Conservation (phyloP, 1,139 yeast genomes). For the Candida sojae region DNA sequence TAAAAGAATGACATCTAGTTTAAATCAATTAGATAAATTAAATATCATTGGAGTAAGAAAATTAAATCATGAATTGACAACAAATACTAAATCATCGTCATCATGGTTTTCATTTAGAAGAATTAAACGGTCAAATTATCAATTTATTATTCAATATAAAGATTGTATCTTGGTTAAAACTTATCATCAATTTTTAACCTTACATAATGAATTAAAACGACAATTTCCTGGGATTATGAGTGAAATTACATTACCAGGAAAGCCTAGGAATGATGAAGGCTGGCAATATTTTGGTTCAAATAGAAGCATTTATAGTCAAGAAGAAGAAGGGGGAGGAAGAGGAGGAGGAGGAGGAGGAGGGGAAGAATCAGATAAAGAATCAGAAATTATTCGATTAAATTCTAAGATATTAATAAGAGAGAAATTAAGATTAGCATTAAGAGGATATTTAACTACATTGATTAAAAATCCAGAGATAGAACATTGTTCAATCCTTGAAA, state of each 20-base stretch:
- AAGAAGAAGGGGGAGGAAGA: background rate
- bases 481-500: slow-evolving; percentile 48
- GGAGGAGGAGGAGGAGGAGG: background rate
- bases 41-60: slow-evolving; percentile 67
- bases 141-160: slow-evolving; percentile 18
- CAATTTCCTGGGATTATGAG: slow-evolving; percentile 75
- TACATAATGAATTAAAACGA: slow-evolving; percentile 53
- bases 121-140: slow-evolving; percentile 34
- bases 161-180: slow-evolving; percentile 51
- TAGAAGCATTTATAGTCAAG: too few relatives aligned
- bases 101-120: slow-evolving; percentile 28
- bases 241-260: slow-evolving; percentile 51
- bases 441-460: slow-evolving; percentile 67
- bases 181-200: slow-evolving; percentile 63
- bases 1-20: background rate
- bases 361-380: background rate
- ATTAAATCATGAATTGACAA: slow-evolving; percentile 14
- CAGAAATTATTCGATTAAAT: background rate
- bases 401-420: slow-evolving; percentile 41
- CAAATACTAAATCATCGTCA: background rate
- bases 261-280: slow-evolving; percentile 46
- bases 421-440: slow-evolving; percentile 68
- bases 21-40: slow-evolving; percentile 34
- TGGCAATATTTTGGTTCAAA: background rate
- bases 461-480: slow-evolving; percentile 57